Conservation (phyloP, 2,329 filamentous ascomycete genomes). For the Pseudogymnoascus pannorum region DNA sequence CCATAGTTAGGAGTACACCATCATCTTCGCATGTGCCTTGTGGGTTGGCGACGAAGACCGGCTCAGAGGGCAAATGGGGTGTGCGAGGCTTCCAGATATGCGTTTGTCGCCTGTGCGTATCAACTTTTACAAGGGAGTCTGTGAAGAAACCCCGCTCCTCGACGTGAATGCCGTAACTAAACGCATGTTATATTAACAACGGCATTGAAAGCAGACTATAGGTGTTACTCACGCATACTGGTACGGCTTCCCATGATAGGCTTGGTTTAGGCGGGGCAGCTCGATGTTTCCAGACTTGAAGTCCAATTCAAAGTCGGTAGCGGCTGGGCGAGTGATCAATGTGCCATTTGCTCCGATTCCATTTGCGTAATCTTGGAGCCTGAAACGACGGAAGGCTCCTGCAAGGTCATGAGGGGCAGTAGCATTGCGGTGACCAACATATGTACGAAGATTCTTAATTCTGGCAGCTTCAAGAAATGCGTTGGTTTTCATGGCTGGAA, state of each 20-base stretch:
- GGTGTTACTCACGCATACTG: constrained; percentile 37
- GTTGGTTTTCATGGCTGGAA: background rate
- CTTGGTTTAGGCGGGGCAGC: constrained; percentile 57
- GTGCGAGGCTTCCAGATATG: constrained; percentile 48
- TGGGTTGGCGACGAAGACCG: constrained; percentile 55
- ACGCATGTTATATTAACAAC: constrained; percentile 20
- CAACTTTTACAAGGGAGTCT: constrained; percentile 58
- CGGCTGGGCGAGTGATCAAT: background rate
- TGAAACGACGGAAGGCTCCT: background rate
- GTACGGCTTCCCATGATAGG: constrained; percentile 42
- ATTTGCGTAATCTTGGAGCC: background rate
- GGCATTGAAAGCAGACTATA: background rate
- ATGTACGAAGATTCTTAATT: background rate
- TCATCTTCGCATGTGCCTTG: constrained; percentile 48
- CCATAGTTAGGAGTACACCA: constrained; percentile 53
- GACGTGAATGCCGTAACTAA: constrained; percentile 39
- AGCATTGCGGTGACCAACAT: background rate
- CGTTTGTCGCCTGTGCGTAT: constrained; percentile 44
- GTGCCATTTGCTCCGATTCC: background rate
- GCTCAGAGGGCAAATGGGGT: constrained; percentile 60
- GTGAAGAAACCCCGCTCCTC: constrained; percentile 48
- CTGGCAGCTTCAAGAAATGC: background rate
- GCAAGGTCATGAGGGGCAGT: background rate
- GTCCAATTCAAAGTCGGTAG: background rate
- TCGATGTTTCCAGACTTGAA: constrained; percentile 45